Evolutionary conservation across 176 grass and related monocot species (phyloP).

Genomic region (Triticum turgidum): DNA sequence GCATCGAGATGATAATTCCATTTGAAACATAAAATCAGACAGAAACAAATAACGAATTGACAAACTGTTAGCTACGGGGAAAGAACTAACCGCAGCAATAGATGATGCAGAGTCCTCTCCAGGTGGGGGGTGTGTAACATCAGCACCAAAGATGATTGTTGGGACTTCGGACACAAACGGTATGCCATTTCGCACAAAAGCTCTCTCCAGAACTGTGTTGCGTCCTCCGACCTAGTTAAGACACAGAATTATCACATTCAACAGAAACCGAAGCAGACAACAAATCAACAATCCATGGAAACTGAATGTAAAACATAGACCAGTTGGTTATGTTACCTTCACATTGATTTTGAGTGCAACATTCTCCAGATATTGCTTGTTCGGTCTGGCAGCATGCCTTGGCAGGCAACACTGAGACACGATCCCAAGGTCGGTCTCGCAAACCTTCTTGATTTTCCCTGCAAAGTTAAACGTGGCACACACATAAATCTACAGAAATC

Average conservation of each 20-base stretch:
- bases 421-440: constrained; percentile 72
- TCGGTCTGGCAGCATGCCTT: constrained; percentile 50
- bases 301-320: neutral
- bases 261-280: too few relatives aligned
- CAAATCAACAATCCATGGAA: neutral
- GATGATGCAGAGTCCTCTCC: constrained; percentile 76
- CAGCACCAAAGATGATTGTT: constrained; percentile 83
- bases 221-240: constrained; percentile 60
- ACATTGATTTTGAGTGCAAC: constrained; percentile 80
- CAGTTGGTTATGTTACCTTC: constrained; percentile 41
- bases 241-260: neutral
- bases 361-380: constrained; percentile 76
- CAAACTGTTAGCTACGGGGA: neutral
- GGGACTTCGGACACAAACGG: constrained; percentile 55
- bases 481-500: neutral
- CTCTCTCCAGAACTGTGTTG: constrained; percentile 66
- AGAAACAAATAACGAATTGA: neutral
- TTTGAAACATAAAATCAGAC: neutral
- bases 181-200: constrained; percentile 42
- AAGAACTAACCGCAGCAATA: constrained; percentile 68
- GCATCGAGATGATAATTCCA: neutral
- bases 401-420: constrained; percentile 73
- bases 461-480: neutral
- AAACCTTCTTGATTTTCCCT: constrained; percentile 71
- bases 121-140: constrained; percentile 72